Evolutionary conservation across 495 filamentous ascomycete species (phyloP).

Genomic region (Durotheca rogersii): DNA sequence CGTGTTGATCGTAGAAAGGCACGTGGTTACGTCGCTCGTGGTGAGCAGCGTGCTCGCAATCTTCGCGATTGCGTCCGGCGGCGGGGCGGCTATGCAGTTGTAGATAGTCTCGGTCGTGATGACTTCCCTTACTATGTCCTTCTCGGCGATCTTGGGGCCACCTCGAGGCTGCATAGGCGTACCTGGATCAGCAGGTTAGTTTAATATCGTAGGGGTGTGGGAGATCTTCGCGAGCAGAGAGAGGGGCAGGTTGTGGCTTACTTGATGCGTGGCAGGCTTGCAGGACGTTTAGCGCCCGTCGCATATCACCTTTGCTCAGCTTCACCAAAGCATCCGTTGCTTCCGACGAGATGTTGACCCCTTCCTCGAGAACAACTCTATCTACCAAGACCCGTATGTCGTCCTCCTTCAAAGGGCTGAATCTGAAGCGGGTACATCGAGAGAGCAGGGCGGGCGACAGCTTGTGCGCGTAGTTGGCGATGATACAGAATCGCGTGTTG

Average conservation of each 20-base stretch:
- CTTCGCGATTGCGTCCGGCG: slow-evolving; percentile 80
- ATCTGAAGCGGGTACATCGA: slow-evolving; percentile 91
- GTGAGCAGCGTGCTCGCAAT: slow-evolving; percentile 81
- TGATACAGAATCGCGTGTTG: slow-evolving; percentile 97
- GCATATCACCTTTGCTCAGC: slow-evolving; percentile 94
- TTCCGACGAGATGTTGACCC: slow-evolving; percentile 75
- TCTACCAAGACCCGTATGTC: slow-evolving; percentile 86
- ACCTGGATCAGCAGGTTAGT: slow-evolving; percentile 41
- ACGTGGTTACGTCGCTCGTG: slow-evolving; percentile 81
- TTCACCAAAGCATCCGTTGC: slow-evolving; percentile 78
- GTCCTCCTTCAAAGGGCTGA: slow-evolving; percentile 83
- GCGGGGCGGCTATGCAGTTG: slow-evolving; percentile 94
- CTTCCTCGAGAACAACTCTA: slow-evolving; percentile 84
- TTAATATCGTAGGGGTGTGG: too few species aligned
- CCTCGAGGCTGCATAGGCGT: slow-evolving; percentile 70
- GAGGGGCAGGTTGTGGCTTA: slow-evolving; percentile 41
- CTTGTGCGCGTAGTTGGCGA: slow-evolving; percentile 99
- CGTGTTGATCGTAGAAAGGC: slow-evolving; percentile 79
- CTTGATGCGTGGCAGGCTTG: slow-evolving; percentile 96
- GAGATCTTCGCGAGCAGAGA: neutral
- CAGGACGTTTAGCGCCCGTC: slow-evolving; percentile 89
- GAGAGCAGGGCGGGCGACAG: slow-evolving; percentile 92
- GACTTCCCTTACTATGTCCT: slow-evolving; percentile 67
- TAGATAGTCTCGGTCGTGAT: slow-evolving; percentile 94
- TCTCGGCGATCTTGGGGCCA: slow-evolving; percentile 57